A percentile compares a stretch with the other conserved stretches of the same genome.
Conservation (phyloP, 768 basidiomycete genomes). For the Amanita exitialis region DNA sequence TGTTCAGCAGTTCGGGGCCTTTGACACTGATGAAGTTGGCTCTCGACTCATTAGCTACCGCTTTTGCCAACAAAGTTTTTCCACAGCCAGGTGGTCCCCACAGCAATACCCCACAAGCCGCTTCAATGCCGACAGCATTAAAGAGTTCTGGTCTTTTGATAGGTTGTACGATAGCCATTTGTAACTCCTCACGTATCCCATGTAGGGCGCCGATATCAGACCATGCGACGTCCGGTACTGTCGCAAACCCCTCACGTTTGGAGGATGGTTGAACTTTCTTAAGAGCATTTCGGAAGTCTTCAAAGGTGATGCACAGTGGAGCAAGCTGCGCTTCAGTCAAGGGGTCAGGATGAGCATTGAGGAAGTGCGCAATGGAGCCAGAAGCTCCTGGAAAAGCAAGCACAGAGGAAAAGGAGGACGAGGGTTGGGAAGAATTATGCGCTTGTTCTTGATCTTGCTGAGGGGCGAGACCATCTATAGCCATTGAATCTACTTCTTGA, state of each 20-base stretch:
- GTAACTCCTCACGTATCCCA: constrained; percentile 77
- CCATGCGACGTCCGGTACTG: constrained; percentile 94
- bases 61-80: constrained; percentile 95
- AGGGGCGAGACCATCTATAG: constrained; percentile 22
- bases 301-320: constrained; percentile 69
- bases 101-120: constrained; percentile 88
- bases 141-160: constrained; percentile 88
- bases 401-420: constrained; percentile 11
- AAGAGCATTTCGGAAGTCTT: constrained; percentile 79
- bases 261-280: constrained; percentile 90
- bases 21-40: constrained; percentile 99
- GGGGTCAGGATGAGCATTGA: constrained; percentile 77
- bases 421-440: constrained; percentile 5
- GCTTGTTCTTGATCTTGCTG: constrained; percentile 7
- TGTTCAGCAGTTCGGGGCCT: constrained; percentile 94
- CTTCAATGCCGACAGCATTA: constrained; percentile 78
- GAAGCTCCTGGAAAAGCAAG: constrained; percentile 20
- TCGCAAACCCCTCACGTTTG: constrained; percentile 96
- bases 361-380: constrained; percentile 82
- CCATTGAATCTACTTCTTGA: constrained; percentile 32
- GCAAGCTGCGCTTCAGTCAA: constrained; percentile 70
- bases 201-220: constrained; percentile 90
- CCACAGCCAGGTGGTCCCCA: constrained; percentile 99
- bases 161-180: constrained; percentile 97
- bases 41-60: constrained; percentile 90